A percentile compares a stretch with the other conserved stretches of the same genome.
These are phyloP conservation scores for Pythium phragmitis DNA, from an alignment of 352 stramenopile genomes.

Conservation along the genomic window DNA sequence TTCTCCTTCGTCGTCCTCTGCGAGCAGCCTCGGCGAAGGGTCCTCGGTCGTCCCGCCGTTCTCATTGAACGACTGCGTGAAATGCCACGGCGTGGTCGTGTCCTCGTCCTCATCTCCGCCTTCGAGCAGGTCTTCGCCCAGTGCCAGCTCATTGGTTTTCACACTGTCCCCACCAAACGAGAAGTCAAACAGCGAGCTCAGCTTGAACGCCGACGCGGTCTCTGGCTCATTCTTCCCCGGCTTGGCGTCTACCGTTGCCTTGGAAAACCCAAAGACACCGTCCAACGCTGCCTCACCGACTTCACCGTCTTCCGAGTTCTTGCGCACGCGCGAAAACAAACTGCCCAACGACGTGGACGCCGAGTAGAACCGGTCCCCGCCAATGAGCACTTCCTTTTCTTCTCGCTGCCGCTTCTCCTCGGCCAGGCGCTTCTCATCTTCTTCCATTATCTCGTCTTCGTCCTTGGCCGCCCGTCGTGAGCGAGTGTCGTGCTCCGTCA, in stretches of 20 bases:
- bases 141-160: conserved; percentile 31
- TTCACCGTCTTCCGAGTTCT: conserved; percentile 80
- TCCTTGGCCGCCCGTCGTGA: conserved; percentile 11
- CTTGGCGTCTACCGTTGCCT: conserved; percentile 9
- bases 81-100: conserved; percentile 35
- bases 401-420: conserved; percentile 31
- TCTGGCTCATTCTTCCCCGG: conserved; percentile 1
- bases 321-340: conserved; percentile 74
- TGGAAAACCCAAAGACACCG: conserved; percentile 49
- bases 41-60: conserved; percentile 41
- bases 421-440: conserved; percentile 21
- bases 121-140: conserved; percentile 56
- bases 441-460: conserved; percentile 21
- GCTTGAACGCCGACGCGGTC: conserved; percentile 50
- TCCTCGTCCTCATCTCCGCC: conserved; percentile 23
- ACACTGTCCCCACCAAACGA: conserved; percentile 51
- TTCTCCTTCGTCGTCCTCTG: conserved; percentile 10
- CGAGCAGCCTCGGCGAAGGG: conserved; percentile 20
- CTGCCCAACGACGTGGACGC: conserved; percentile 56
- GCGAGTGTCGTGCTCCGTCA: conserved; percentile 32
- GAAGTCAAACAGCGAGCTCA: conserved; percentile 73
- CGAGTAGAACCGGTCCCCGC: conserved; percentile 73
- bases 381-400: conserved; percentile 49
- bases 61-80: conserved; percentile 38
- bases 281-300: conserved; percentile 75